These are phyloP conservation scores for Suillus bovinus DNA, from an alignment of 768 basidiomycete species.

Conservation along the genomic window DNA sequence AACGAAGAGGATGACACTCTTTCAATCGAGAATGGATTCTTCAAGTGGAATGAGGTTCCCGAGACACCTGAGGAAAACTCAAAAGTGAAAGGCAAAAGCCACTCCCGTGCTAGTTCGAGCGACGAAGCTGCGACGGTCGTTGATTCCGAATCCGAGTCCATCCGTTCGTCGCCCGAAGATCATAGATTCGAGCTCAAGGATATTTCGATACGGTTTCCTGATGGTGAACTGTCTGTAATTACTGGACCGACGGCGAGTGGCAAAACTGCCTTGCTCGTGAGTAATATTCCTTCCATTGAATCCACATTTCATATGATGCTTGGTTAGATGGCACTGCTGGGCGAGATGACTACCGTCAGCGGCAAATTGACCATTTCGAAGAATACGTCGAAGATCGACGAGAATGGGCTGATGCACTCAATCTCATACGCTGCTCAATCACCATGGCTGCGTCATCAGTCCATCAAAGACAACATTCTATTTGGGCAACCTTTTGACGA, in stretches of 20 bases:
- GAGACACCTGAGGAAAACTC: slow-evolving; percentile 26
- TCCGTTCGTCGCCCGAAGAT: slow-evolving; percentile 23
- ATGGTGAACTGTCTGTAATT: slow-evolving; percentile 46
- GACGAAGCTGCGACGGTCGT: slow-evolving; percentile 13
- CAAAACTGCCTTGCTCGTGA: slow-evolving; percentile 47
- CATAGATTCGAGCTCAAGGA: slow-evolving; percentile 43
- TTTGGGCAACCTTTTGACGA: slow-evolving; percentile 74
- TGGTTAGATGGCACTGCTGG: slow-evolving; percentile 35
- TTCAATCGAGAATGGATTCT: slow-evolving; percentile 50
- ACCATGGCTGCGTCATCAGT: slow-evolving; percentile 69
- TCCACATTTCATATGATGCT: not conserved
- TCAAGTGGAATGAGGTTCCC: slow-evolving; percentile 58
- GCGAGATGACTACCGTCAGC: slow-evolving; percentile 38
- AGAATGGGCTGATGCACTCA: slow-evolving; percentile 57
- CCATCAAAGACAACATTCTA: slow-evolving; percentile 79
- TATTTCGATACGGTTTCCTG: slow-evolving; percentile 47
- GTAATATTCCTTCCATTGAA: not conserved
- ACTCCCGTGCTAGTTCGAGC: not conserved
- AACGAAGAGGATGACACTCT: slow-evolving; percentile 35
- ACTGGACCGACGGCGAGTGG: slow-evolving; percentile 51
- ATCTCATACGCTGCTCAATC: slow-evolving; percentile 76
- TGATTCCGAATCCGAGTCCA: slow-evolving; percentile 21
- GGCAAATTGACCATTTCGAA: slow-evolving; percentile 47
- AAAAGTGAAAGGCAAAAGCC: slow-evolving; percentile 23
- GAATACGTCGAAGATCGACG: slow-evolving; percentile 53